Conservation (phyloP, 345 rosid species). For the Ailanthus altissimus region DNA sequence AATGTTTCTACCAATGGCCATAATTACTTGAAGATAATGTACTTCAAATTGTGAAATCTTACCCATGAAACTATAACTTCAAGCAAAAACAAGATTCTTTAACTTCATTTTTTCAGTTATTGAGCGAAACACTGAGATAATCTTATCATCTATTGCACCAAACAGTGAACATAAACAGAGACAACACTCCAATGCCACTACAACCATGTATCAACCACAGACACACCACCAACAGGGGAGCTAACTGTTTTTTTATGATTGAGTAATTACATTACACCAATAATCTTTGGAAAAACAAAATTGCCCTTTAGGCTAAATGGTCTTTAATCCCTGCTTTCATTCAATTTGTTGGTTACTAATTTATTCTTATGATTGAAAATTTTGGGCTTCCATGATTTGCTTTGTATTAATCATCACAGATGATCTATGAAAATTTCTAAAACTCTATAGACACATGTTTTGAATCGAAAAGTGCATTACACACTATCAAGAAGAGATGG, state of each 20-base stretch:
- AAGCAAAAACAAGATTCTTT: neutral
- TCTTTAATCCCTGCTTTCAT: neutral
- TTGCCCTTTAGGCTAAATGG: neutral
- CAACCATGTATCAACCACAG: neutral
- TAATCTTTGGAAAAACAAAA: too few species aligned
- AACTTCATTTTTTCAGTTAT: neutral
- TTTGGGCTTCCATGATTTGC: too few species aligned
- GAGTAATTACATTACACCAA: too few species aligned
- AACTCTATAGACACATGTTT: too few species aligned
- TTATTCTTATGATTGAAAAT: too few species aligned
- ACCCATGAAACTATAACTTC: slow-evolving; percentile 1
- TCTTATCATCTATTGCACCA: neutral
- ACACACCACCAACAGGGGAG: neutral
- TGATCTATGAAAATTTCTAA: too few species aligned
- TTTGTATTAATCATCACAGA: too few species aligned
- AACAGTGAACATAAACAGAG: neutral
- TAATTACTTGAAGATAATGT: neutral
- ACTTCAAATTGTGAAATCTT: neutral
- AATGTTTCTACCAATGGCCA: neutral
- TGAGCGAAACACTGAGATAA: neutral
- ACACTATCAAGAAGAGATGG: too few species aligned
- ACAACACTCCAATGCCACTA: neutral
- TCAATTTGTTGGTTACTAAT: too few species aligned
- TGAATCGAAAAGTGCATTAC: too few species aligned
- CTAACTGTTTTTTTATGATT: neutral